These are phyloP conservation scores for Zygnema circumcarinatum DNA, from an alignment of 139 green algal species.

Conservation along the genomic window DNA sequence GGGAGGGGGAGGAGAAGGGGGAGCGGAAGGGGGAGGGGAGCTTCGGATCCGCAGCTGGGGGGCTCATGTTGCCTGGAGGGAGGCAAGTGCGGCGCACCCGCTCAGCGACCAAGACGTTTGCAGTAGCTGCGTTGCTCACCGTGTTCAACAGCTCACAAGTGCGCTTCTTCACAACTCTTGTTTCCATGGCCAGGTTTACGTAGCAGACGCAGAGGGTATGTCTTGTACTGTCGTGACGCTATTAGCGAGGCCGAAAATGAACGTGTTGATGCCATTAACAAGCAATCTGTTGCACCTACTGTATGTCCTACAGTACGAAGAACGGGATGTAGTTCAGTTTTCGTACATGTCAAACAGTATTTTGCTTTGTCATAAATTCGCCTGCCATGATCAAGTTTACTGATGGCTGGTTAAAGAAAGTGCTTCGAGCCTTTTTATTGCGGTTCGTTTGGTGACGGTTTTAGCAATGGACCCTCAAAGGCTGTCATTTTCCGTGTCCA, in stretches of 20 bases:
- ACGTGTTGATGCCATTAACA: neutral
- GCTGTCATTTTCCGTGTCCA: neutral
- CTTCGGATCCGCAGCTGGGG: neutral
- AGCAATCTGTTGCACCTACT: neutral
- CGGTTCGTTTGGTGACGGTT: neutral
- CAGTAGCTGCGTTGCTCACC: conserved; percentile 63
- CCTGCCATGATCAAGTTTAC: too few species aligned
- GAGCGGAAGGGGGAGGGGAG: too few species aligned
- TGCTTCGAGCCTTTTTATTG: neutral
- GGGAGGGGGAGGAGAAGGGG: too few species aligned
- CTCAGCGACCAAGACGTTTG: neutral
- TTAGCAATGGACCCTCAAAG: neutral
- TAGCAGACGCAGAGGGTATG: too few species aligned
- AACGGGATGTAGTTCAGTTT: too few species aligned
- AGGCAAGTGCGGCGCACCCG: conserved; percentile 52
- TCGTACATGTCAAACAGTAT: too few species aligned
- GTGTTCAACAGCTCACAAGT: conserved; percentile 64
- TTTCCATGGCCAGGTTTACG: neutral
- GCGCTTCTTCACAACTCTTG: neutral
- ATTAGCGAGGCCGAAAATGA: neutral
- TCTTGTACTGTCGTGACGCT: neutral
- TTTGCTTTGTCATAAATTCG: too few species aligned
- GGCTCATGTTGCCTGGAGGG: neutral
- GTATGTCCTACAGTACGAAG: neutral
- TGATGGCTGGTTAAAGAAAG: neutral